Base-by-base conservation (phyloP, 257 asterid genomes). In the Schizonepeta tenuifolia region DNA sequence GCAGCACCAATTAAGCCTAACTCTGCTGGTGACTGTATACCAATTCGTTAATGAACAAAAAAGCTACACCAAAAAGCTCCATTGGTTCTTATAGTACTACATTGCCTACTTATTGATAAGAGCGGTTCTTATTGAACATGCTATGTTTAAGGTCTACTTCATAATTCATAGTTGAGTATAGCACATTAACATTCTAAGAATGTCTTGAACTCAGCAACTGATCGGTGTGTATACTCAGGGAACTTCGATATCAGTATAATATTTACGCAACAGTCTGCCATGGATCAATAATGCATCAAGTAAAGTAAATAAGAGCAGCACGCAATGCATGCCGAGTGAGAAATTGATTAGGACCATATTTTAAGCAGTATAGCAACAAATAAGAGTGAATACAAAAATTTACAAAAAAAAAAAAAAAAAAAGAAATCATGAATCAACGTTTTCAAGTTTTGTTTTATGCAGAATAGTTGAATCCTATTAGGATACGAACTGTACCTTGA, bases 401-500 rank as follows among this genome's bases (percentile, higher is more conserved):
- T 28, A 2, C 6, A 67, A 24, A 24, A 21, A 11, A 36, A 40
- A 12, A 44, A 55, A 67, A 44, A 44, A 21, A n/a, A n/a, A n/a
- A n/a, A n/a, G n/a, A 11, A 35, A 40, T 20, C 57, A 55, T 41
- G 33, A 20, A 22, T 69, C 9, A 5, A 13, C 20, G 59, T 43
- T 41, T 70, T 26, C 15, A 57, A 18, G 5, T 14, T 43, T 18
- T 65, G 41, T 8, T 36, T 54, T 41, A 54, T 53, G 64, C 22
- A 36, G 11, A 11, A 38, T 13, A 20, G 36, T 67, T 7, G 55
- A 43, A 70, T 36, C 24, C 17, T 15, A 24, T 24, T n/a, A 43
- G 3, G 18, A 24, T 59, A 18, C 41, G 46, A 62, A 50, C 59
- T 31, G 40, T 70, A 87, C 94, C 91, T 86, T 75, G 77, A 80